Evolutionary conservation across 2,329 filamentous ascomycete genomes (phyloP), one percentile per base, ranked within the genome.

Genomic region (Lecanosticta acicola): DNA sequence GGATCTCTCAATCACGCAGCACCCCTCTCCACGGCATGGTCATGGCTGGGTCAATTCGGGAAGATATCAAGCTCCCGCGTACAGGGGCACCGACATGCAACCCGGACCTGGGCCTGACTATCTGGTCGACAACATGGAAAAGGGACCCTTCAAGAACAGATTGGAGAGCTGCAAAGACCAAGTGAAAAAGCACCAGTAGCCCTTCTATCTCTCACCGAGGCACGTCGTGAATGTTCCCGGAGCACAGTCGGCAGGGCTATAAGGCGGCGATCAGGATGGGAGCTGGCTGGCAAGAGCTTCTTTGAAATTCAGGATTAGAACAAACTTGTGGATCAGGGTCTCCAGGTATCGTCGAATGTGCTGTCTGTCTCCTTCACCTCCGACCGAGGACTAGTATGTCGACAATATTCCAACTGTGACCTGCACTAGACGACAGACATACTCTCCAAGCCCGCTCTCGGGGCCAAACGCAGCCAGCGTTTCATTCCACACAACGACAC

Each of bases 361-460:
- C 85, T 61, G 80, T 83, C 85, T 61, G 80, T 83, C 13, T 72
- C 77, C 29, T 84, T 85, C 66, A 84, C 81, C 48, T 74, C 71
- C 53, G 81, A 85, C 63, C 72, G 73, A 21, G 66, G 80, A 59
- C 76, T 85, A n/a, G 81, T 85, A 36, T 85, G 81, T 67, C 76
- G 81, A 39, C 81, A 85, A 66, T n/a, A n/a, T 11, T 76, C 75
- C 38, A 77, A 83, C 54, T 85, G 81, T 65, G 81, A 85, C 57
- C 66, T 85, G 33, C 81, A 84, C 68, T 81, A 77, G 17, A 85
- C 81, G 7, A 84, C 81, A 60, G 78, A 85, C 67, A 83, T 85
- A 59, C 72, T 85, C 52, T 63, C 71, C 39, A 71, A 75, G 40
- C 78, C 81, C 9, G 75, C 78, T 53, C 76, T 85, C 40, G 79